A percentile compares a stretch with the other conserved stretches of the same genome.
phyloP scores from a whole-genome alignment of 345 rosid genomes.

The Melastoma malabathricum region DNA sequence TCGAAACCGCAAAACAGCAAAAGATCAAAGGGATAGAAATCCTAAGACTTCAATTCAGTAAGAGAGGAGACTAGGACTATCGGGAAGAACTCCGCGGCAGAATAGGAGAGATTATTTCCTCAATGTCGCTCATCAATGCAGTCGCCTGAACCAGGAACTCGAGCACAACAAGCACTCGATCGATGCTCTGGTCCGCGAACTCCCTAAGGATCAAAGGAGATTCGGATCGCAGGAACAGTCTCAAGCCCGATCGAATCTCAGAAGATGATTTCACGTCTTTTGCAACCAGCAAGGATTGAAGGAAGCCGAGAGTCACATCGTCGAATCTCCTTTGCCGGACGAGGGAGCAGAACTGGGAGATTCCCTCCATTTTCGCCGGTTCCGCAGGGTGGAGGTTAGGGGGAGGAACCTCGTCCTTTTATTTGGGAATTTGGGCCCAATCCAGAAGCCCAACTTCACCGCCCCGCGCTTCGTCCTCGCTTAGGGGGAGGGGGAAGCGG shows the following conservation, averaged over 20 bases:
- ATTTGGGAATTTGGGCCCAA: no score
- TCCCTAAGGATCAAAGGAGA: slow-evolving; percentile 23
- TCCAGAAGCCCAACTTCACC: no score
- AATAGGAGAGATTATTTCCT: slow-evolving; percentile 20
- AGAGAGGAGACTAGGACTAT: not conserved
- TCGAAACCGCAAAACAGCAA: not conserved
- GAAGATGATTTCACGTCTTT: slow-evolving; percentile 31
- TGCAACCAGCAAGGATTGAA: slow-evolving; percentile 39
- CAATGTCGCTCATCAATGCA: slow-evolving; percentile 56
- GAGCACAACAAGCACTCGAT: slow-evolving; percentile 46
- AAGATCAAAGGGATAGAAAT: not conserved
- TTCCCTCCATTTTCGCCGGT: slow-evolving; percentile 10
- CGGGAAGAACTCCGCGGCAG: not conserved
- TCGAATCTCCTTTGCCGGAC: slow-evolving; percentile 45
- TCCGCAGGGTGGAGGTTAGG: slow-evolving; percentile 1
- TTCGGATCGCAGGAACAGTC: slow-evolving; percentile 43
- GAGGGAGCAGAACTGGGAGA: slow-evolving; percentile 34
- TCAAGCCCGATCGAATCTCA: slow-evolving; percentile 28
- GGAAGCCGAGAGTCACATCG: slow-evolving; percentile 42
- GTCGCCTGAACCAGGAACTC: slow-evolving; percentile 66
- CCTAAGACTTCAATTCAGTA: not conserved
- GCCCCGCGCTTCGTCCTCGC: no score
- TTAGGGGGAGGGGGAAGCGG: no score
- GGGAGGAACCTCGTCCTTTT: not conserved
- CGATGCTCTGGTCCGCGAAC: slow-evolving; percentile 23